Conservation (phyloP, 2,329 filamentous ascomycete genomes). For the Neobulgaria alba region DNA sequence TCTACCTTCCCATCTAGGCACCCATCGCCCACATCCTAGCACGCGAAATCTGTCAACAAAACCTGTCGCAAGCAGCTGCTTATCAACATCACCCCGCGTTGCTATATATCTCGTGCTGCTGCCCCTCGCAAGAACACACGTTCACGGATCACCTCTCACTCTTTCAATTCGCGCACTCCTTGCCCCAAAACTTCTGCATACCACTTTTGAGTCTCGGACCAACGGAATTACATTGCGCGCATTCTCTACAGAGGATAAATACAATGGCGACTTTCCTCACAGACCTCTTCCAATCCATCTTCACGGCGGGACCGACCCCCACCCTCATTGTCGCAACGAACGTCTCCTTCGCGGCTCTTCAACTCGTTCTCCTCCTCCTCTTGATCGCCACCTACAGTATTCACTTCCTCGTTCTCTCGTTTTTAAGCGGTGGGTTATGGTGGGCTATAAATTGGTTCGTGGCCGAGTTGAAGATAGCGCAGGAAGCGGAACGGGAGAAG, state of each 20-base stretch:
- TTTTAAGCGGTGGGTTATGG: constrained; percentile 77
- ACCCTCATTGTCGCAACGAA: constrained; percentile 87
- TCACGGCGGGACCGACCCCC: constrained; percentile 83
- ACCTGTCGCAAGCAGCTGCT: neutral
- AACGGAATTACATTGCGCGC: no score
- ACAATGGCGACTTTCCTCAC: constrained; percentile 58
- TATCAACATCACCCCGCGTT: neutral
- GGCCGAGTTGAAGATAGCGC: constrained; percentile 45
- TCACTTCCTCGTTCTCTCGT: constrained; percentile 77
- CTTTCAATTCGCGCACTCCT: neutral
- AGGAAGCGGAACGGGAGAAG: constrained; percentile 36
- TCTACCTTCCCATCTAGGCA: neutral
- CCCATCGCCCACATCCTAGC: neutral
- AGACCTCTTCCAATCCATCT: constrained; percentile 85
- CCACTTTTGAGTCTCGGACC: no score
- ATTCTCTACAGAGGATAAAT: no score
- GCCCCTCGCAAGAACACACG: neutral
- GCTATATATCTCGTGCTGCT: neutral
- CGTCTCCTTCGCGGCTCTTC: constrained; percentile 75
- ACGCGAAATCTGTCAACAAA: neutral
- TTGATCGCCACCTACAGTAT: constrained; percentile 76
- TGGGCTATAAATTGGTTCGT: constrained; percentile 97
- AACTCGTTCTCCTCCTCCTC: constrained; percentile 67
- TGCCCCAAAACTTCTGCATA: neutral
- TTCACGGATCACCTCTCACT: neutral